A percentile compares a stretch with the other conserved stretches of the same genome.
Evolutionary conservation across 2,329 filamentous ascomycete species (phyloP).

Genomic region (Beauveria caledonica): DNA sequence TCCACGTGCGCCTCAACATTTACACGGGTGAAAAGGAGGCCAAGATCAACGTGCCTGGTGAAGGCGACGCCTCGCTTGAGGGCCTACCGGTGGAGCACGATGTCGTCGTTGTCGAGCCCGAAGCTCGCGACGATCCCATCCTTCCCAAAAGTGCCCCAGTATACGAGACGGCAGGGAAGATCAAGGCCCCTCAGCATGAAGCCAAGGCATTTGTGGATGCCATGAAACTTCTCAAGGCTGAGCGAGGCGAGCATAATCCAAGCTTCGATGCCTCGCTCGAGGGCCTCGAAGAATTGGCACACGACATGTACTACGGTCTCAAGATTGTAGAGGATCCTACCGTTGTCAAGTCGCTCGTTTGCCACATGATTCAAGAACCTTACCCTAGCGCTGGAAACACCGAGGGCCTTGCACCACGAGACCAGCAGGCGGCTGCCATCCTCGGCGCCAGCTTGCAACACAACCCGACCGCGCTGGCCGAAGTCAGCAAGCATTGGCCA

Average conservation of each 20-base stretch:
- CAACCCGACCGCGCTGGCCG: constrained; percentile 51
- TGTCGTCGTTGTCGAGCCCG: constrained; percentile 46
- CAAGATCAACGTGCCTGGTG: constrained; percentile 53
- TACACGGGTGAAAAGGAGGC: constrained; percentile 56
- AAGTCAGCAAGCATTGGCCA: constrained; percentile 42
- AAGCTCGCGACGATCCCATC: constrained; percentile 25
- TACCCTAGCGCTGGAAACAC: neutral
- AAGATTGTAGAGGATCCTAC: constrained; percentile 50
- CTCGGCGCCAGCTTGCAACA: constrained; percentile 54
- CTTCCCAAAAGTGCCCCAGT: constrained; percentile 43
- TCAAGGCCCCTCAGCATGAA: constrained; percentile 41
- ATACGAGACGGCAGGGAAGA: constrained; percentile 49
- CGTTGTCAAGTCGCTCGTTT: constrained; percentile 47
- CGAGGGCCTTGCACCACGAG: constrained; percentile 25
- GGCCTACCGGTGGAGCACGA: constrained; percentile 45
- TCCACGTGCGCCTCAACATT: constrained; percentile 60
- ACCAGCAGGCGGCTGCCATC: constrained; percentile 47
- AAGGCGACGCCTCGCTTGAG: constrained; percentile 37
- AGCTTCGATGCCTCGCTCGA: constrained; percentile 44
- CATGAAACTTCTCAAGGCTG: constrained; percentile 41
- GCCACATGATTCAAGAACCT: constrained; percentile 36
- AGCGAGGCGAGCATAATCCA: constrained; percentile 22
- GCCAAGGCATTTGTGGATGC: constrained; percentile 31
- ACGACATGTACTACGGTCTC: constrained; percentile 63
- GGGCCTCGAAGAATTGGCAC: constrained; percentile 53